Evolutionary conservation across 2,329 filamentous ascomycete species (phyloP).

Genomic region (Penicillium sp.): DNA sequence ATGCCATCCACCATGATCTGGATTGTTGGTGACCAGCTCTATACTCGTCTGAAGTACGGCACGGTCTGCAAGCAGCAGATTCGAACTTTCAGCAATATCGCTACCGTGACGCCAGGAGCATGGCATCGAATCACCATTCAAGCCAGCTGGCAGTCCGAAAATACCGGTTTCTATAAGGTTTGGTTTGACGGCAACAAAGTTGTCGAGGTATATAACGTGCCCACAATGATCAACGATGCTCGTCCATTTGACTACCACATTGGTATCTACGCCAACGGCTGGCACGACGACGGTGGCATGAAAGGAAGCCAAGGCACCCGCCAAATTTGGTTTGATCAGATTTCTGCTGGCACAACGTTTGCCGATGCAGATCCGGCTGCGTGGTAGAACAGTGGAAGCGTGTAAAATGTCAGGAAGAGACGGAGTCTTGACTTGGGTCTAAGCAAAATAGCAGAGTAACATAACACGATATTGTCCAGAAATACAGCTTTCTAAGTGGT

Average conservation of each 20-base stretch:
- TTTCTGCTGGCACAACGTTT: conserved; percentile 45
- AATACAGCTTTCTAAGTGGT: too few species aligned
- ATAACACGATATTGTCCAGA: too few species aligned
- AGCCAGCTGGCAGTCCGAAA: conserved; percentile 47
- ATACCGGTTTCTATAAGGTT: conserved; percentile 46
- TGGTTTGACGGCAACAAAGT: conserved; percentile 51
- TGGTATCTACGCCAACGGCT: conserved; percentile 53
- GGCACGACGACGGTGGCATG: conserved; percentile 46
- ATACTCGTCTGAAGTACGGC: conserved; percentile 45
- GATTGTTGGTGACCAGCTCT: conserved; percentile 45
- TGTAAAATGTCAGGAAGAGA: too few species aligned
- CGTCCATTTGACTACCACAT: conserved; percentile 47
- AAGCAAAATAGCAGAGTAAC: too few species aligned
- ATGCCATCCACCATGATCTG: conserved; percentile 53
- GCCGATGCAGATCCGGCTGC: conserved; percentile 38
- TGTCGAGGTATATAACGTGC: conserved; percentile 38
- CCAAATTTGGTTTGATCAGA: conserved; percentile 53
- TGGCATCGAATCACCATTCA: conserved; percentile 52
- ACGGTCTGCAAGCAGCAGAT: conserved; percentile 39
- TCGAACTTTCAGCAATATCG: conserved; percentile 33
- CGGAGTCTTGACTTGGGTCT: too few species aligned
- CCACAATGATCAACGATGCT: conserved; percentile 49
- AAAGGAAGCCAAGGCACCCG: conserved; percentile 44
- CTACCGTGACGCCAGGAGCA: conserved; percentile 41
- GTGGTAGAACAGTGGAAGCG: too few species aligned